phyloP scores from a whole-genome alignment of 164 flowering plant genomes.

The Akebia trifoliata region DNA sequence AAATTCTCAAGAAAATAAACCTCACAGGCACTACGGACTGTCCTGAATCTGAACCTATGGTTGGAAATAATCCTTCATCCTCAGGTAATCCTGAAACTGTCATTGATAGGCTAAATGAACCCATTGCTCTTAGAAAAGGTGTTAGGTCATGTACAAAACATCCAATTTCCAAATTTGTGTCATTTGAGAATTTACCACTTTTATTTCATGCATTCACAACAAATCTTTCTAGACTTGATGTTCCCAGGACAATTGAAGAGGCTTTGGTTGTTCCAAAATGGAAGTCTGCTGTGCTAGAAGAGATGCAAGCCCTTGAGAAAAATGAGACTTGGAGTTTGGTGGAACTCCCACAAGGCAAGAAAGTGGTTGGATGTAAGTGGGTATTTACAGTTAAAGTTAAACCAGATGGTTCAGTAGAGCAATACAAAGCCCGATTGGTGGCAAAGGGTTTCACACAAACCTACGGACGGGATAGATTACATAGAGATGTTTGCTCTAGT shows the following conservation, averaged over 20 bases:
- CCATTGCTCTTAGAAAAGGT: neutral
- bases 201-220: neutral
- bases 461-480: neutral
- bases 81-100: neutral
- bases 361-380: neutral
- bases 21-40: neutral
- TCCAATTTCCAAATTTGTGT: neutral
- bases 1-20: neutral
- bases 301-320: neutral
- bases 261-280: neutral
- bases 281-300: neutral
- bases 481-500: slow-evolving; percentile 3
- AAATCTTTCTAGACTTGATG: neutral
- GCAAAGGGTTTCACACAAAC: neutral
- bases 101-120: neutral
- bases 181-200: neutral
- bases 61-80: no score
- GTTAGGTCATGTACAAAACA: neutral
- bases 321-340: neutral
- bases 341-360: neutral
- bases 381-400: neutral
- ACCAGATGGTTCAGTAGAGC: neutral
- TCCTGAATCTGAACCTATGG: neutral
- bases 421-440: neutral
- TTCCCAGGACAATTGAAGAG: neutral